Base-by-base conservation (phyloP, 805 yeast genomes). In the Scheffersomyces lignosus region DNA sequence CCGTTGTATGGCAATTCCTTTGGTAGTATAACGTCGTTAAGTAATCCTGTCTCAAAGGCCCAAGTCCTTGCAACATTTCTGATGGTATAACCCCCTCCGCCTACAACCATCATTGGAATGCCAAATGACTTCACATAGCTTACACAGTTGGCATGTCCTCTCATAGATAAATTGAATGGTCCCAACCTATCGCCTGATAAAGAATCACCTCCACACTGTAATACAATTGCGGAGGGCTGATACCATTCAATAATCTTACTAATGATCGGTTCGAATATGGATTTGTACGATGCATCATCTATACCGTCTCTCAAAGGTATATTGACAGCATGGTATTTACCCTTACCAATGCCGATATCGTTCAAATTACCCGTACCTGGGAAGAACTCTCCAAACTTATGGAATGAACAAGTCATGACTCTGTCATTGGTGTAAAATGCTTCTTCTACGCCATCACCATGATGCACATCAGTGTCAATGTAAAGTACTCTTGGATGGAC, bases 21-120 rank as follows among this genome's bases (percentile, higher is more conserved):
- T 10, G 56, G 54, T 33, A 55, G 47, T n/a, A 44, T 33, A 37
- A 48, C 52, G 28, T 52, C 50, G 33, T 52, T 52, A 18, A 53
- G 52, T 34, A 55, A 38, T 2, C 60, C 60, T 3, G 57, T 40
- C 41, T 55, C 60, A 27, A 38, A 55, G 4, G 60, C 52, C 60
- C 60, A 55, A 13, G 60, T 55, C 13, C 60, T 27, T 6, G 60
- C 56, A 26, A 55, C 60, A 31, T 55, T 55, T 22, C 60, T 34
- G 47, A 55, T 55, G 25, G 60, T 55, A 38, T 55, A 55, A 4
- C 60, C 60, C 8, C 60, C 60, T 10, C 60, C 60, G 5, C 60
- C 60, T 6, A 55, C 43, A 26, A 55, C 60, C 60, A 55, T 54
- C 43, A 52, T 41, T 6, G 58, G 60, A 26, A 54, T 45, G 24